A percentile compares a stretch with the other conserved stretches of the same genome.
Conservation (phyloP, 345 rosid genomes). For the Melastoma malabathricum region DNA sequence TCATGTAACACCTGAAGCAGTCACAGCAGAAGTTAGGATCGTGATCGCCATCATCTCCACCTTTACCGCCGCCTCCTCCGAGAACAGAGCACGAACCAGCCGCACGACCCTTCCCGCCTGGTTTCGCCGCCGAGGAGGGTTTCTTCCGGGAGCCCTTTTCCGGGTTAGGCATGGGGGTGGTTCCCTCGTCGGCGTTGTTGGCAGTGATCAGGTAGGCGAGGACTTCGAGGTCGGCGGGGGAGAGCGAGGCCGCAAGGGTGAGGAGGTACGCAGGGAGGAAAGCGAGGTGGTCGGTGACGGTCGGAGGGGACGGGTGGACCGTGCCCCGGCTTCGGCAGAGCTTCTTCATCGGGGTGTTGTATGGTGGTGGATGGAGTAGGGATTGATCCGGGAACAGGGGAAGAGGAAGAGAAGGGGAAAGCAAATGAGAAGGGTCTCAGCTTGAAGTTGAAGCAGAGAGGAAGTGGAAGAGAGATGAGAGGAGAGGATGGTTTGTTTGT, state of each 20-base stretch:
- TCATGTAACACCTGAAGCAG: slow-evolving; percentile 67
- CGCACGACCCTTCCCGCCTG: neutral
- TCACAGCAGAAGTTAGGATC: slow-evolving; percentile 49
- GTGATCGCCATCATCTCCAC: slow-evolving; percentile 14
- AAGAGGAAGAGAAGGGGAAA: neutral
- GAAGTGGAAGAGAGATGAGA: no score
- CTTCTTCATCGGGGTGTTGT: slow-evolving; percentile 44
- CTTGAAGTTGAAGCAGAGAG: no score
- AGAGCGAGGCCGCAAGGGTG: slow-evolving; percentile 51
- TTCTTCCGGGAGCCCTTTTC: neutral
- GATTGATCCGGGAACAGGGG: neutral
- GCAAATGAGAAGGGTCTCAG: neutral
- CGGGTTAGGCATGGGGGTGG: neutral
- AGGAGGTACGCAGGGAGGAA: slow-evolving; percentile 64
- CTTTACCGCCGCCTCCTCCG: neutral
- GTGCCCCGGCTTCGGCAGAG: slow-evolving; percentile 46
- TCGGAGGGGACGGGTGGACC: slow-evolving; percentile 50
- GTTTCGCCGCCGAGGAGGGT: neutral
- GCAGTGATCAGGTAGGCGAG: slow-evolving; percentile 29
- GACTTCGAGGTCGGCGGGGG: slow-evolving; percentile 39
- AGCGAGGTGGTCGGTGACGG: slow-evolving; percentile 31
- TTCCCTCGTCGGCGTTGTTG: slow-evolving; percentile 9
- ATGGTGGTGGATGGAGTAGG: neutral
- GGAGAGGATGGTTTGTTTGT: no score
- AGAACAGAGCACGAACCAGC: no score